Evolutionary conservation across 495 filamentous ascomycete genomes (phyloP).

Genomic region (Talaromyces wortmannii): DNA sequence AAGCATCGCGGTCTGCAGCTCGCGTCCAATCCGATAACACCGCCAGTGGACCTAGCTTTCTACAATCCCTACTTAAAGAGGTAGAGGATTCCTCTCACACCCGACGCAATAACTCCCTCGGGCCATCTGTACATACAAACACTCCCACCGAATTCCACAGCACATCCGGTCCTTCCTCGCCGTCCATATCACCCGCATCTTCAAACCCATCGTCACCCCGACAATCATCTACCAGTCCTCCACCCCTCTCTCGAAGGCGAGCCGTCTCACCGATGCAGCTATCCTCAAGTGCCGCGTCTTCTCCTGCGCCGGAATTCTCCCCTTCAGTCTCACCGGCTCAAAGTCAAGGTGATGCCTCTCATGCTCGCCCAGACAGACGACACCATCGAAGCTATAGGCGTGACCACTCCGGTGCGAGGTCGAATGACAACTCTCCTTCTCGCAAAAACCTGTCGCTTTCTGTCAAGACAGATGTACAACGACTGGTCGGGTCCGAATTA

Average conservation of each 20-base stretch:
- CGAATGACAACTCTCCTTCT: constrained; percentile 48
- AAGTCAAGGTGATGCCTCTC: neutral
- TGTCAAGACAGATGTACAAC: constrained; percentile 74
- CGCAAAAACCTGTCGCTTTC: constrained; percentile 54
- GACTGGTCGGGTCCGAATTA: constrained; percentile 69
- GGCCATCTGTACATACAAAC: constrained; percentile 38
- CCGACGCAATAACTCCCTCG: constrained; percentile 43
- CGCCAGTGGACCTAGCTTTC: constrained; percentile 53
- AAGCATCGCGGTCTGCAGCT: constrained; percentile 33
- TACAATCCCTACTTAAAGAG: constrained; percentile 78
- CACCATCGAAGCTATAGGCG: neutral
- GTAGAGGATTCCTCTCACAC: constrained; percentile 64
- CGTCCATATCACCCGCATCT: constrained; percentile 62
- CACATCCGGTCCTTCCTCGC: constrained; percentile 59
- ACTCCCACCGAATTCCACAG: constrained; percentile 31
- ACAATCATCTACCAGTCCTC: constrained; percentile 66
- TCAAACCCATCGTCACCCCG: constrained; percentile 63
- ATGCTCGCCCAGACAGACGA: neutral
- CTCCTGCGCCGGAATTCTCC: constrained; percentile 42
- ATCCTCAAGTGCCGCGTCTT: constrained; percentile 55
- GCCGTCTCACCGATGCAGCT: constrained; percentile 64
- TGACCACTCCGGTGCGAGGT: constrained; percentile 14
- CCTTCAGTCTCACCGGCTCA: constrained; percentile 20
- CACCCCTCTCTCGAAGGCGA: constrained; percentile 52
- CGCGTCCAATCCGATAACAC: constrained; percentile 24